These are phyloP conservation scores for Meyerozyma carpophila DNA, from an alignment of 1,139 yeast species.

Conservation along the genomic window DNA sequence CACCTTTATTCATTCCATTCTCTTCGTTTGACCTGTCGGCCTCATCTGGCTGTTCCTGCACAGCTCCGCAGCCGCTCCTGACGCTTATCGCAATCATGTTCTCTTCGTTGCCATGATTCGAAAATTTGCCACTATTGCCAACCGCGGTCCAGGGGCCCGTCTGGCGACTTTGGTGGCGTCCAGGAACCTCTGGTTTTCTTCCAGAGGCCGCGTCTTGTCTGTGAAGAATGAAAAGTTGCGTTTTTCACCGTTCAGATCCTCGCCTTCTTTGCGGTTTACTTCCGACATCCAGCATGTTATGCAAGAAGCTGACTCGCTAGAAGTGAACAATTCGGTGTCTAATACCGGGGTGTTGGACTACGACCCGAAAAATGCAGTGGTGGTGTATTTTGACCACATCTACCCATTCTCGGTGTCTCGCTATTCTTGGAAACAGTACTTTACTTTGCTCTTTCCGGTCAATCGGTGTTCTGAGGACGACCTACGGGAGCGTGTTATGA, in stretches of 20 bases:
- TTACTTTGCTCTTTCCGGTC: slow-evolving; percentile 15
- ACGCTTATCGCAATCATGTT: background rate
- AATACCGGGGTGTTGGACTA: slow-evolving; percentile 42
- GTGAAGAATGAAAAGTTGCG: background rate
- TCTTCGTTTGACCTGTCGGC: background rate
- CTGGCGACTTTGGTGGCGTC: background rate
- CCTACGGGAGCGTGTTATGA: slow-evolving; percentile 17
- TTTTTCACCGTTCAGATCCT: background rate
- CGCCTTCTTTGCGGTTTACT: slow-evolving; percentile 10
- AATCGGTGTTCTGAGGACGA: slow-evolving; percentile 13
- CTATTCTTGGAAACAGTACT: slow-evolving; percentile 16
- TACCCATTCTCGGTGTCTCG: slow-evolving; percentile 33
- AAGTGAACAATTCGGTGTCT: slow-evolving; percentile 30
- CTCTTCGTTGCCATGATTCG: background rate
- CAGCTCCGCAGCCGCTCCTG: background rate
- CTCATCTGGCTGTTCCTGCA: background rate
- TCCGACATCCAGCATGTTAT: slow-evolving; percentile 31
- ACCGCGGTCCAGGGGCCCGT: background rate
- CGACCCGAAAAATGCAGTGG: slow-evolving; percentile 36
- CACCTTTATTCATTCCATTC: no score
- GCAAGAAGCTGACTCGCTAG: slow-evolving; percentile 26
- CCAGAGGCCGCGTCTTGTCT: background rate
- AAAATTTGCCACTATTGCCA: background rate
- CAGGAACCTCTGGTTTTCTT: background rate
- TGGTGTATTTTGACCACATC: slow-evolving; percentile 50